Evolutionary conservation across 495 filamentous ascomycete genomes (phyloP), one percentile per base, ranked within the genome.

Genomic region (Thozetella sp.): DNA sequence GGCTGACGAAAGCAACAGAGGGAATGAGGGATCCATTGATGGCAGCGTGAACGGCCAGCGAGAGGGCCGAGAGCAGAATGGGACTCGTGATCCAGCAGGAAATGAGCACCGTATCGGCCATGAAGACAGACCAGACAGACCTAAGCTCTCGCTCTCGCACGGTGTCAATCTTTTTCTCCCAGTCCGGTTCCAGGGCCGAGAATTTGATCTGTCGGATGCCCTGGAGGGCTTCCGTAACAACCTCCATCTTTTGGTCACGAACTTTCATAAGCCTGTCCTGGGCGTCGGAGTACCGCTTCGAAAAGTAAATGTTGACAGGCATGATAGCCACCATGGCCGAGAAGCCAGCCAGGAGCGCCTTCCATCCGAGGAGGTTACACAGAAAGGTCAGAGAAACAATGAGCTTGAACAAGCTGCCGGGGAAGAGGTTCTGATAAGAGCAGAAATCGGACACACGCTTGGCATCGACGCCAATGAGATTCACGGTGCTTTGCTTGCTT

Each of bases 171-270:
- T 86, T 88, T n/a, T 80, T 73, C 71, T 93, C 83, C 92, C 92
- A 96, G 60, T 90, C 85, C 17, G 76, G 70, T 67, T 96, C 92
- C n/a, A 92, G 70, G 11, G 91, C 92, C 0, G 90, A 90, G 63
- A 96, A 93, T 63, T 96, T 96, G 69, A 96, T 91, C 67, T 96
- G 92, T 4, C 92, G 83, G 56, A 96, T 94, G 34, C 88, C 92
- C 61, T 91, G 87, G 0, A 96, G 74, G 1, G 90, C 91, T 69
- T 96, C 92, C 0, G 90, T 91, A 13, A 96, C 81, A 1, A 93
- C 80, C 0, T 82, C 86, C 80, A 93, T 85, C 66, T 94, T 94
- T 48, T 84, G 77, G 69, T 96, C 92, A 56, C 91, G 80, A 12
- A 87, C 75, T 66, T 90, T 91, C 92, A 96, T 96, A 48, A 96